Conservation (phyloP, 2,329 filamentous ascomycete species). For the Colletotrichum cereale region DNA sequence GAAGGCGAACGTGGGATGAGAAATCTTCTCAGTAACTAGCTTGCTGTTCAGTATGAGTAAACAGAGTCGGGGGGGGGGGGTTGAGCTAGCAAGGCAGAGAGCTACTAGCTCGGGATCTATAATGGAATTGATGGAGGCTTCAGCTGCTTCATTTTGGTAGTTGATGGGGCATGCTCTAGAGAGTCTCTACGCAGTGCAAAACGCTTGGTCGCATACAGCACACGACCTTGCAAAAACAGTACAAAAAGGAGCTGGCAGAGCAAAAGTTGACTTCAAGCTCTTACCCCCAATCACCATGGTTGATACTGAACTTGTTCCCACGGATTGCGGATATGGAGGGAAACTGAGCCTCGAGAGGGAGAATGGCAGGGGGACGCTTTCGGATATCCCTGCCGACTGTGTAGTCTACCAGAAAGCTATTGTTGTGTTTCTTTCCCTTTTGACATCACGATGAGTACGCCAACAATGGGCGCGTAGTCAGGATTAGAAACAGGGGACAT, state of each 20-base stretch:
- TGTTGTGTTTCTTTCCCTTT: not conserved
- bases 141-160: not conserved
- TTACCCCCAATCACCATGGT: too few relatives aligned
- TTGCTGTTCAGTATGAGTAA: not conserved
- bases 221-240: too few relatives aligned
- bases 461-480: not conserved
- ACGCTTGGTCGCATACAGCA: not conserved
- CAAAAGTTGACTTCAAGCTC: too few relatives aligned
- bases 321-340: not conserved
- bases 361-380: too few relatives aligned
- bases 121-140: not conserved
- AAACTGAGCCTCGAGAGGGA: not conserved
- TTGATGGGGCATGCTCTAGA: not conserved
- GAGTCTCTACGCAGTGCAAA: not conserved
- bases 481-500: not conserved
- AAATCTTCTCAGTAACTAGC: not conserved
- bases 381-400: not conserved
- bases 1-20: not conserved
- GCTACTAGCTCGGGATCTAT: not conserved
- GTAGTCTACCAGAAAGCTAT: not conserved
- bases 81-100: not conserved
- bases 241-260: too few relatives aligned
- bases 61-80: not conserved
- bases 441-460: not conserved
- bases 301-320: not conserved